phyloP scores from a whole-genome alignment of 78 protist species.

The Pelomyxa schiedti region DNA sequence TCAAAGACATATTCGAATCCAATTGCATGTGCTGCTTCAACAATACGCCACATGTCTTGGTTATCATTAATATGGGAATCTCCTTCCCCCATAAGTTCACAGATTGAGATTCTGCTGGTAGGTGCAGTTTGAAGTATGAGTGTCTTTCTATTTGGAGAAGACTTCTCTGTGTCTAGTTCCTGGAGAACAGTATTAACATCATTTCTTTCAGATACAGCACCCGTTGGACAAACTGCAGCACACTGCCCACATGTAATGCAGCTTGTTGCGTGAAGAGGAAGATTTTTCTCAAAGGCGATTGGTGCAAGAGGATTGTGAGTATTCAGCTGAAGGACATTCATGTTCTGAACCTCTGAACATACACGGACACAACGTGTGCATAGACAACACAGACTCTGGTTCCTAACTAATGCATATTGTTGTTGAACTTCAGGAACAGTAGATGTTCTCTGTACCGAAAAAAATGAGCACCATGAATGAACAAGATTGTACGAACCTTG shows the following conservation, averaged over 20 bases:
- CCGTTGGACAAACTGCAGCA: slow-evolving; percentile 20
- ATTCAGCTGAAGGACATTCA: background rate
- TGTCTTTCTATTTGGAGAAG: background rate
- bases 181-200: background rate
- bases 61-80: background rate
- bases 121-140: background rate
- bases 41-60: background rate
- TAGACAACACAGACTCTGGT: background rate
- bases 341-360: background rate
- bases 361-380: background rate
- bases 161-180: background rate
- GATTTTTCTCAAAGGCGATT: background rate
- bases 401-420: no score
- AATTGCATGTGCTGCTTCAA: slow-evolving; percentile 5
- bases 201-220: slow-evolving; percentile 15
- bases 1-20: slow-evolving; percentile 51
- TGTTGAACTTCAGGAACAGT: background rate
- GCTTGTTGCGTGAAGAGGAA: background rate
- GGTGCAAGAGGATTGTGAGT: background rate
- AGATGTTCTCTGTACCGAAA: background rate
- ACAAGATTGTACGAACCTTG: background rate
- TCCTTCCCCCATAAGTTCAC: slow-evolving; percentile 30
- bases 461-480: background rate
- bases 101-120: background rate
- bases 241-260: slow-evolving; percentile 46